Base-by-base conservation (phyloP, 2,329 filamentous ascomycete genomes). In the Fusarium illudens region DNA sequence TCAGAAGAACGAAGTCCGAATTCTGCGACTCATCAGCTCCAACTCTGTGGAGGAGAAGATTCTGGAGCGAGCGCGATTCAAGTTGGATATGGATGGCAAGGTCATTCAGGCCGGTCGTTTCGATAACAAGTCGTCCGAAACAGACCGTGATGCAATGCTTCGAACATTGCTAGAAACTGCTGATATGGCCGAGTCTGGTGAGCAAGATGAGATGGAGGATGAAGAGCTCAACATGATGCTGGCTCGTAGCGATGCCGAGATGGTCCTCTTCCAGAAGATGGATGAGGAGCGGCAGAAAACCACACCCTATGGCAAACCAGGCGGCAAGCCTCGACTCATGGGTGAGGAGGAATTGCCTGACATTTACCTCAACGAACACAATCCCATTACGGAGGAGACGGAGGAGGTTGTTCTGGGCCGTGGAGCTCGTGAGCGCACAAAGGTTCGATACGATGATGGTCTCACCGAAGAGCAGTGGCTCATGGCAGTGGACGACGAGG, bases 41-140 rank as follows among this genome's bases (percentile, higher is more conserved):
- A 97, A 97, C 75, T 98, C 96, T 0, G 94, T 99, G 3, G 96
- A 99, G 80, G 96, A 99, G 81, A 97, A 98, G 84, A 99, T 99
- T 77, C 84, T 99, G 54, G 96, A 98, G 79, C 92, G 95, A 78
- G 96, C 96, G 3, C 92, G 97, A 71, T 99, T 92, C 87, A 99
- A 99, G 86, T 87, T 99, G 69, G 95, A 98, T 79, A 97, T 99
- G 92, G 96, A 99, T 76, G 95, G 96, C 83, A 99, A 99, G 81
- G 94, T 99, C 77, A 99, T 99, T 73, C 96, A 99, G 78, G 96
- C 96, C 62, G 96, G 96, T 89, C 96, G 97, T 77, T 99, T 99
- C 82, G 96, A 99, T 74, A 98, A 99, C 83, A 99, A 98, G 77
- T 99, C 96, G 2, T 98, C 96, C 1, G 96, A 97, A 78, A 97